phyloP scores from a whole-genome alignment of 164 flowering plant species.

The Brasenia schreberi region DNA sequence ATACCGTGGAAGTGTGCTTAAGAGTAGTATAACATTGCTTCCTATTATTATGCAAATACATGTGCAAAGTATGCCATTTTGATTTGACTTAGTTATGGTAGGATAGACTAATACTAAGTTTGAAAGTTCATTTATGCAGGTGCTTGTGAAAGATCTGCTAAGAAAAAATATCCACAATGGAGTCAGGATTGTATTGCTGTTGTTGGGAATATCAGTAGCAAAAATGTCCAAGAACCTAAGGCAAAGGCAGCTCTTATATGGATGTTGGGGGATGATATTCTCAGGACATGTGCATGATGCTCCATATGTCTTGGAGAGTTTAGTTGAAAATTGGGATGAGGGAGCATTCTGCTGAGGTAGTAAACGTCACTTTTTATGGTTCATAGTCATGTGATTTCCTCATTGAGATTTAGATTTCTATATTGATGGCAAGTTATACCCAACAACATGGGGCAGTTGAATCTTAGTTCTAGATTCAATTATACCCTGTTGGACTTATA shows the following conservation, averaged over 20 bases:
- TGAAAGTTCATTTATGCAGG: conserved; percentile 27
- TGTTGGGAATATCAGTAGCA: conserved; percentile 92
- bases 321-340: conserved; percentile 89
- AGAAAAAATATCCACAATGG: conserved; percentile 99
- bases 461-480: too few relatives aligned
- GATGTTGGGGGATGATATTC: conserved; percentile 99
- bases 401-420: too few relatives aligned
- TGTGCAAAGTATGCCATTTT: too few relatives aligned
- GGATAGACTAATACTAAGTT: background rate
- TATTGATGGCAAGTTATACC: too few relatives aligned
- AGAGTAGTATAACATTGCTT: background rate
- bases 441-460: too few relatives aligned
- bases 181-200: conserved; percentile 99
- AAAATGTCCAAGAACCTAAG: conserved; percentile 90
- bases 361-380: too few relatives aligned
- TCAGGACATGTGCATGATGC: conserved; percentile 89
- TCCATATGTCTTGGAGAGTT: conserved; percentile 78
- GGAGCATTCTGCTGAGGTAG: conserved; percentile 96
- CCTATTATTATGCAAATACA: too few relatives aligned
- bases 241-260: conserved; percentile 98
- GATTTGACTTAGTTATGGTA: too few relatives aligned
- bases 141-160: conserved; percentile 90
- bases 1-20: background rate
- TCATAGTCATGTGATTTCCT: too few relatives aligned
- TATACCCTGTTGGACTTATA: too few relatives aligned